phyloP scores from a whole-genome alignment of 495 filamentous ascomycete genomes.

The Penicillium riverlandense region DNA sequence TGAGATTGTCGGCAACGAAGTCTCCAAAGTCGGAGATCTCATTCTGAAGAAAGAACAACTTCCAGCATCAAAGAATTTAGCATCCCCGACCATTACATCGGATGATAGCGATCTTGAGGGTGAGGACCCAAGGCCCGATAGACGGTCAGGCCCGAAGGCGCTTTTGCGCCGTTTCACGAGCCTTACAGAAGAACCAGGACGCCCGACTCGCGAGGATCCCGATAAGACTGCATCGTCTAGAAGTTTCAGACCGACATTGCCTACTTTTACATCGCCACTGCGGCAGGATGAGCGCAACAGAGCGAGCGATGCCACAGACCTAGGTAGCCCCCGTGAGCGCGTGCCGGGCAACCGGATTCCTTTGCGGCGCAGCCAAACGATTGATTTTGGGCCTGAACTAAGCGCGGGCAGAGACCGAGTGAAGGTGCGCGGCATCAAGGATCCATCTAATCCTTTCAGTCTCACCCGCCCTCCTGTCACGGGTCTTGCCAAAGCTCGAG shows the following conservation, averaged over 20 bases:
- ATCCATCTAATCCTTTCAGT: constrained; percentile 24
- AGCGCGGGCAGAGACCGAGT: constrained; percentile 16
- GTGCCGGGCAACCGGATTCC: constrained; percentile 1
- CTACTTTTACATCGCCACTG: constrained; percentile 43
- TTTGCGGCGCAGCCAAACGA: constrained; percentile 12
- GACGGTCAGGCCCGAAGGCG: constrained; percentile 17
- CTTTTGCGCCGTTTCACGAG: constrained; percentile 26
- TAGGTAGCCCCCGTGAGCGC: constrained; percentile 8
- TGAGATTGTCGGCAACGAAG: constrained; percentile 48
- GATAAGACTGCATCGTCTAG: constrained; percentile 23
- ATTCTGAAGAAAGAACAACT: constrained; percentile 43
- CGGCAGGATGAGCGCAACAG: constrained; percentile 27
- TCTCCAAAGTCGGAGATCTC: constrained; percentile 49
- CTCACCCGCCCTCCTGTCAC: constrained; percentile 37
- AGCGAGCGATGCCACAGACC: constrained; percentile 11
- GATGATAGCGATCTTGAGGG: constrained; percentile 38
- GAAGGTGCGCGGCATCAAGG: constrained; percentile 22
- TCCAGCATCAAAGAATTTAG: constrained; percentile 29
- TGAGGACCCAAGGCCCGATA: constrained; percentile 24
- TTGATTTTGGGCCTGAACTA: constrained; percentile 23
- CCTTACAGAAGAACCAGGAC: constrained; percentile 28
- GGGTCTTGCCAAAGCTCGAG: constrained; percentile 38
- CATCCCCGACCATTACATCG: constrained; percentile 29
- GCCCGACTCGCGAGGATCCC: constrained; percentile 20
- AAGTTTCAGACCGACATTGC: constrained; percentile 33